These are phyloP conservation scores for Theileria luwenshuni DNA, from an alignment of 169 alveolate genomes.

Conservation along the genomic window DNA sequence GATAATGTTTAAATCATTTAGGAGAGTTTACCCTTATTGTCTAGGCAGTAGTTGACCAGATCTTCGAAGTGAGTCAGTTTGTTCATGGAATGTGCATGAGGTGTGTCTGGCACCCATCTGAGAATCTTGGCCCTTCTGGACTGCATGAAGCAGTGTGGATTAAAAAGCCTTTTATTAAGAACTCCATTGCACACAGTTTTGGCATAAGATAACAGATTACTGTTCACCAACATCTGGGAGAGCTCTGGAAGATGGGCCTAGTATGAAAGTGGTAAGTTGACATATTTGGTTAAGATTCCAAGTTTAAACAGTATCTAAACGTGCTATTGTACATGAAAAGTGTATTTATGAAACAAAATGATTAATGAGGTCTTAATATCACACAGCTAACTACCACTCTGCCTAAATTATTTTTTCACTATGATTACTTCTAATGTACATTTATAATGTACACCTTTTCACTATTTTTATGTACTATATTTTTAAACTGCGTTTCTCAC, in stretches of 20 bases:
- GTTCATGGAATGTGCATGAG: conserved; percentile 62
- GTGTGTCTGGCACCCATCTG: conserved; percentile 69
- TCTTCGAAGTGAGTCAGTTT: conserved; percentile 61
- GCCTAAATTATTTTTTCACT: no score
- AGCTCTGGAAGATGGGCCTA: not conserved
- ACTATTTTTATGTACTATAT: conserved; percentile 1
- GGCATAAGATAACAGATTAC: no score
- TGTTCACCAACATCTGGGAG: not conserved
- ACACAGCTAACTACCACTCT: no score
- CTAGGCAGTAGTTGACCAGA: conserved; percentile 61
- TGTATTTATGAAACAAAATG: not conserved
- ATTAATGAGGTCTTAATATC: not conserved
- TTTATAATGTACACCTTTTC: no score
- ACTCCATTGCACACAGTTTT: not conserved
- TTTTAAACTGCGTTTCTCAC: not conserved
- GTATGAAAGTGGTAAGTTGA: no score
- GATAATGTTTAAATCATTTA: not conserved
- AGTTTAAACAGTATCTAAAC: not conserved
- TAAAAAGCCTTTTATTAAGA: not conserved
- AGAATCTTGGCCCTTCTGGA: conserved; percentile 52
- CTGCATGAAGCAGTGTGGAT: not conserved
- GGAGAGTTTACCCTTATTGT: conserved; percentile 28
- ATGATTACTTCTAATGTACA: no score
- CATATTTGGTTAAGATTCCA: no score
- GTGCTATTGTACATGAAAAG: not conserved